Conservation (phyloP, 164 flowering plant genomes). For the Paratinospora sagittata region DNA sequence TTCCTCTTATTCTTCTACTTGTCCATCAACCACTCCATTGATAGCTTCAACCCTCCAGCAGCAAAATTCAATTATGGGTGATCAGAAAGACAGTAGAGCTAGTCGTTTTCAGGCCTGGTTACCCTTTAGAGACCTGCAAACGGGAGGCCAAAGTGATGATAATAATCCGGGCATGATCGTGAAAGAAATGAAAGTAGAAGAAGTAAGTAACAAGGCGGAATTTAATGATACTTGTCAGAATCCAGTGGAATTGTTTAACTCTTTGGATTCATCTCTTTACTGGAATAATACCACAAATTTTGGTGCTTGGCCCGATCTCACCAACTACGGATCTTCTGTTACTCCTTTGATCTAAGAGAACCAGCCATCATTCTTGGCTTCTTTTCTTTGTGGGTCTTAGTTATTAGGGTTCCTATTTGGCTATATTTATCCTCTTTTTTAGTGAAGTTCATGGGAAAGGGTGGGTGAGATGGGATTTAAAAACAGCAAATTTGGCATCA, state of each 20-base stretch:
- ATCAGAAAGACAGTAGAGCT: slow-evolving; percentile 20
- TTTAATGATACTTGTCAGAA: slow-evolving; percentile 23
- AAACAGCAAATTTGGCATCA: slow-evolving; percentile 3
- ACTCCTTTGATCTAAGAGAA: slow-evolving; percentile 22
- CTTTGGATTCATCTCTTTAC: slow-evolving; percentile 38
- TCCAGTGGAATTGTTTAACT: slow-evolving; percentile 33
- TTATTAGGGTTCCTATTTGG: slow-evolving; percentile 18
- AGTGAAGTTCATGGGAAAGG: slow-evolving; percentile 16
- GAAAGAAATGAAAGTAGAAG: slow-evolving; percentile 42
- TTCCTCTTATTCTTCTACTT: slow-evolving; percentile 26
- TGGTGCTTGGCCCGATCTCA: slow-evolving; percentile 24
- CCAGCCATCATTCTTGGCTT: slow-evolving; percentile 3
- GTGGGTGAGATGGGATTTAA: background rate
- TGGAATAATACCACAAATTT: slow-evolving; percentile 36
- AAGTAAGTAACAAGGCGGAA: slow-evolving; percentile 18
- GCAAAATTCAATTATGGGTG: slow-evolving; percentile 22
- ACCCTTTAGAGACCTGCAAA: slow-evolving; percentile 36
- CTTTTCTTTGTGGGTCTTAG: slow-evolving; percentile 2
- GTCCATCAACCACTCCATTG: slow-evolving; percentile 29
- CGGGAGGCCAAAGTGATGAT: slow-evolving; percentile 13
- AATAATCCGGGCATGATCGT: slow-evolving; percentile 9
- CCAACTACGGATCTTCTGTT: slow-evolving; percentile 25
- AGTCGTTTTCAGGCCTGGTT: slow-evolving; percentile 24
- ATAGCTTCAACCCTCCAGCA: slow-evolving; percentile 35
- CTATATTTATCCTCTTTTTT: slow-evolving; percentile 8